A percentile compares a stretch with the other conserved stretches of the same genome.
These are phyloP conservation scores for Fusarium mexicanum DNA, from an alignment of 2,329 filamentous ascomycete species.

Conservation along the genomic window DNA sequence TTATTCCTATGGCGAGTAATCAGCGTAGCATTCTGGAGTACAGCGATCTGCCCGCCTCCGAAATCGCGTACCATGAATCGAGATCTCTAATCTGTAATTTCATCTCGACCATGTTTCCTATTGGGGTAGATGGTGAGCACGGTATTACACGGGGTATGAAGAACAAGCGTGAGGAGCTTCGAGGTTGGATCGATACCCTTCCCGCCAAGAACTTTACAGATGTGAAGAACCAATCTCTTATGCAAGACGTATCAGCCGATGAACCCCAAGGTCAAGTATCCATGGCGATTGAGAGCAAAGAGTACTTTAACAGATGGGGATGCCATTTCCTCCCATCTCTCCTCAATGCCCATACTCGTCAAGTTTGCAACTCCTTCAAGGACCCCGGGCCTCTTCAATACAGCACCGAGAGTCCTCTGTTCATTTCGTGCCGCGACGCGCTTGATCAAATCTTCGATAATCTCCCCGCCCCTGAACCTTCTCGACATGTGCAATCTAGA, in stretches of 20 bases:
- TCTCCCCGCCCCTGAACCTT: constrained; percentile 56
- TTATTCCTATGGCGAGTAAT: neutral
- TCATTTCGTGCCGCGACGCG: constrained; percentile 58
- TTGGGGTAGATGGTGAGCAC: constrained; percentile 48
- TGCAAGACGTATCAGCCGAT: constrained; percentile 58
- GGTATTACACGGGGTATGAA: neutral
- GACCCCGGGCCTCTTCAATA: constrained; percentile 67
- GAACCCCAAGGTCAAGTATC: constrained; percentile 60
- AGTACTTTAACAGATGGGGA: constrained; percentile 63
- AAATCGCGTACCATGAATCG: constrained; percentile 62
- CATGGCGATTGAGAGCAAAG: constrained; percentile 53
- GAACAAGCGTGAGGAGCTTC: constrained; percentile 39
- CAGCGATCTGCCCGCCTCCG: constrained; percentile 43
- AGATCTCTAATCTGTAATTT: constrained; percentile 61
- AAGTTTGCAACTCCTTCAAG: constrained; percentile 71
- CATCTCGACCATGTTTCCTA: constrained; percentile 56
- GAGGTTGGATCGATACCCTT: constrained; percentile 45
- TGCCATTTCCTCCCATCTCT: constrained; percentile 67
- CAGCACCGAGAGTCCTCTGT: constrained; percentile 60
- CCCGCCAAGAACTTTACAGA: constrained; percentile 52
- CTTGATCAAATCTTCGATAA: constrained; percentile 61
- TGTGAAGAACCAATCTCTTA: constrained; percentile 55
- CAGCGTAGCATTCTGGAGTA: constrained; percentile 32
- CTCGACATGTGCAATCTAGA: constrained; percentile 15
- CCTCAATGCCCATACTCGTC: constrained; percentile 64